Percentiles rank a stretch among this genome's conserved stretches.
These are phyloP conservation scores for Verticillium nonalfalfae DNA, from an alignment of 2,329 filamentous ascomycete genomes.

Conservation along the genomic window DNA sequence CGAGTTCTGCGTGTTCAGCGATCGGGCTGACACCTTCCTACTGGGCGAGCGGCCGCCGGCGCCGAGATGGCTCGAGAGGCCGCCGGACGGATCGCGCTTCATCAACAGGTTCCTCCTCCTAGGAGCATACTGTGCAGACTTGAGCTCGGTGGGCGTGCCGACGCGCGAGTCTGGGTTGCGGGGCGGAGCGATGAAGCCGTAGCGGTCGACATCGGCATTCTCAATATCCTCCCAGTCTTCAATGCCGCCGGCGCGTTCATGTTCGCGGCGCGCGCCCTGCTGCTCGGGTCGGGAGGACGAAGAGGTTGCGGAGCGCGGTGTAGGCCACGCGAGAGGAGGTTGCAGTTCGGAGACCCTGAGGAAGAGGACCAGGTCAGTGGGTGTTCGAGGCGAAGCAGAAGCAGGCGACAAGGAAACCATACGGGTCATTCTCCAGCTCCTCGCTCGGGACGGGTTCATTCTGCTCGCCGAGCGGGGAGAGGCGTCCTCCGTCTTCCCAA, in stretches of 20 bases:
- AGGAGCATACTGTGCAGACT: constrained; percentile 35
- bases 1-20: constrained; percentile 51
- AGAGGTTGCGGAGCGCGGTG: constrained; percentile 35
- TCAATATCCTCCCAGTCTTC: constrained; percentile 64
- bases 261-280: constrained; percentile 22
- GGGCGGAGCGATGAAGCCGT: constrained; percentile 56
- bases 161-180: constrained; percentile 32
- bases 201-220: constrained; percentile 57
- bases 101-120: constrained; percentile 39
- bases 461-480: constrained; percentile 38
- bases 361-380: constrained; percentile 19
- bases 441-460: constrained; percentile 43
- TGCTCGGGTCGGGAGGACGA: constrained; percentile 37
- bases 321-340: constrained; percentile 22
- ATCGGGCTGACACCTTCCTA: constrained; percentile 51
- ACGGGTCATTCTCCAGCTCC: constrained; percentile 48
- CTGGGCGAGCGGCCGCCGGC: constrained; percentile 38
- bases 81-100: constrained; percentile 27
- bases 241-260: constrained; percentile 50
- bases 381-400: constrained; percentile 10
- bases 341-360: constrained; percentile 21
- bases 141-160: constrained; percentile 32
- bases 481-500: constrained; percentile 45
- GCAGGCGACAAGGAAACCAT: constrained; percentile 45
- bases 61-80: constrained; percentile 25